phyloP scores from a whole-genome alignment of 2,329 filamentous ascomycete species.

The Penicillium hordei region DNA sequence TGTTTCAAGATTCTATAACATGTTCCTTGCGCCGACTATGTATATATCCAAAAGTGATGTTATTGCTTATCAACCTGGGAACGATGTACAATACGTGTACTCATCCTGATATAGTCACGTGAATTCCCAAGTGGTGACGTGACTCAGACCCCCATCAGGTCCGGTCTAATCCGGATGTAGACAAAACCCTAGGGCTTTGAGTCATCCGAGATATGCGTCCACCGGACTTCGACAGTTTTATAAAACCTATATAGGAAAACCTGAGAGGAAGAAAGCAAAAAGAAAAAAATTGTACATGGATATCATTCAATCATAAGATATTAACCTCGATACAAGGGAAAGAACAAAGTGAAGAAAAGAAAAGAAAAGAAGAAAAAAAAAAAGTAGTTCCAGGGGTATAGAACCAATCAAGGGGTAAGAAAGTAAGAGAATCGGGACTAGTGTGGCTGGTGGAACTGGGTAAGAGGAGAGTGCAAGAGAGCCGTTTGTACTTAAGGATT shows the following conservation, averaged over 20 bases:
- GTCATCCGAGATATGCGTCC: conserved; percentile 1
- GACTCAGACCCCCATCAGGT: conserved; percentile 13
- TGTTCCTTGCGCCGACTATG: background rate
- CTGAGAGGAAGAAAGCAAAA: background rate
- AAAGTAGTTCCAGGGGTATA: conserved; percentile 14
- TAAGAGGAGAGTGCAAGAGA: conserved; percentile 15
- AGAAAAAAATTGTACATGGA: background rate
- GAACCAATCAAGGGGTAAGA: conserved; percentile 17
- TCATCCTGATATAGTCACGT: conserved; percentile 13
- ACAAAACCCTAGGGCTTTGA: conserved; percentile 24
- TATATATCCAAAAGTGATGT: background rate
- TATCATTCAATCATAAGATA: too few species aligned
- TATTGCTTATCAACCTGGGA: background rate
- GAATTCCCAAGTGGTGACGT: conserved; percentile 19
- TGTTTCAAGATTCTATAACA: background rate
- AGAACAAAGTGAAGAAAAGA: background rate
- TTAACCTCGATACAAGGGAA: background rate
- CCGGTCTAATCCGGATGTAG: conserved; percentile 20
- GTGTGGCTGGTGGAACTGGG: conserved; percentile 24
- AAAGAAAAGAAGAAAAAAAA: conserved; percentile 3
- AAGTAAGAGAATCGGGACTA: conserved; percentile 17
- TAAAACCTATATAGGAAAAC: background rate
- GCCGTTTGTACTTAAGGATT: conserved; percentile 30
- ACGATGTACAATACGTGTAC: background rate
- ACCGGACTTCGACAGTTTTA: background rate